Conservation (phyloP, 305 asterid species). For the Petunia hybrid region DNA sequence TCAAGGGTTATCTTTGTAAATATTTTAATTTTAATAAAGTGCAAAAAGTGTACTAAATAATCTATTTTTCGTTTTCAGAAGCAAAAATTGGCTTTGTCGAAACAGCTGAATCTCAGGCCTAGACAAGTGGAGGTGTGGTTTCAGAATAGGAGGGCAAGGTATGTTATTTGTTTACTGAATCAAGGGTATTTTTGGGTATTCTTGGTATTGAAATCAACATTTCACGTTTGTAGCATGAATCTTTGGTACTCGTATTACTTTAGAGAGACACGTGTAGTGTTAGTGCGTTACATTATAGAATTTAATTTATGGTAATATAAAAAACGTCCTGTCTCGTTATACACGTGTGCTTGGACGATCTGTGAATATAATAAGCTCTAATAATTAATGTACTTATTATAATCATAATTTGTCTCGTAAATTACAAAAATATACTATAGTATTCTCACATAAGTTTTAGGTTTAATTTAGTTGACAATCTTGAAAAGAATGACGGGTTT, state of each 20-base stretch:
- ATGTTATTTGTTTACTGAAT: constrained; percentile 33
- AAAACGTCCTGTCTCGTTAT: background rate
- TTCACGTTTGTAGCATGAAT: constrained; percentile 31
- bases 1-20: constrained; percentile 34
- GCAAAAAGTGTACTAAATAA: background rate
- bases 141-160: constrained; percentile 99
- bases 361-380: background rate
- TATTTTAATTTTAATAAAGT: background rate
- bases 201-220: constrained; percentile 10
- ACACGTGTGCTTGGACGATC: constrained; percentile 28
- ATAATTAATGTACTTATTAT: background rate
- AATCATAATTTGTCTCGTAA: background rate
- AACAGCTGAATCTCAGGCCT: constrained; percentile 80
- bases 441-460: background rate
- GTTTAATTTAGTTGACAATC: too few species aligned
- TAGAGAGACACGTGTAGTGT: background rate
- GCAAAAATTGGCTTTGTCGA: constrained; percentile 85
- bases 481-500: too few species aligned
- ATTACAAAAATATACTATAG: background rate
- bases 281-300: background rate
- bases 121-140: constrained; percentile 99
- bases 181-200: constrained; percentile 49
- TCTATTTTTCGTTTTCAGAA: constrained; percentile 53
- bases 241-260: background rate
- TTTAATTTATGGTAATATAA: background rate